Conservation (phyloP, 345 rosid species). For the Ailanthus altissimus region DNA sequence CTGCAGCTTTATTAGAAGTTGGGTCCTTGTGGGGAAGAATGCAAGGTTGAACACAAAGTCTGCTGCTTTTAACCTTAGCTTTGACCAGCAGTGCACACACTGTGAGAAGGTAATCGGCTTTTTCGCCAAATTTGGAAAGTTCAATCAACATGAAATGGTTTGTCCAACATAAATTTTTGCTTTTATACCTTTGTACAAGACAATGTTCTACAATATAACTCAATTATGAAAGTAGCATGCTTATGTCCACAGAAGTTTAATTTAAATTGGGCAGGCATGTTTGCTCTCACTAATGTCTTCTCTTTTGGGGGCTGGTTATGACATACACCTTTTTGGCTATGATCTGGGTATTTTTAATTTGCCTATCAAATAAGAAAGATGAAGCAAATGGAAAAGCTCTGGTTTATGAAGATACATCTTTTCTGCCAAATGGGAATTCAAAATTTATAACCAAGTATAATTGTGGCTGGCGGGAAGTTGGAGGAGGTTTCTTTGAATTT, state of each 20-base stretch:
- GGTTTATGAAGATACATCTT: neutral
- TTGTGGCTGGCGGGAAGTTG: neutral
- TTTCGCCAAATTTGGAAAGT: neutral
- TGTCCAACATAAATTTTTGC: slow-evolving; percentile 6
- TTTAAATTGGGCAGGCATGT: neutral
- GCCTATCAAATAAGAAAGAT: neutral
- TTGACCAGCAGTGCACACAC: slow-evolving; percentile 83
- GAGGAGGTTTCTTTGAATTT: neutral
- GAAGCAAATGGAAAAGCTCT: neutral
- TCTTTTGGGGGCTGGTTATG: neutral
- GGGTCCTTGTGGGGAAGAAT: slow-evolving; percentile 82
- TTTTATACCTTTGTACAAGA: neutral
- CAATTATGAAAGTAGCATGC: neutral
- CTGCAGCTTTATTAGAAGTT: slow-evolving; percentile 80
- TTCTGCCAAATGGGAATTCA: neutral
- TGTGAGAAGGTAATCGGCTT: slow-evolving; percentile 80
- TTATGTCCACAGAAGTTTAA: neutral
- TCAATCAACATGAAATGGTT: neutral
- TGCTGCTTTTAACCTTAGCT: slow-evolving; percentile 59
- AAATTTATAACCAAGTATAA: neutral
- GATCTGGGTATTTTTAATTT: neutral
- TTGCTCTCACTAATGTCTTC: neutral
- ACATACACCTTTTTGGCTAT: neutral
- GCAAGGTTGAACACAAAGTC: slow-evolving; percentile 71
- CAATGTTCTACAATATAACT: neutral